Base-by-base conservation (phyloP, 805 yeast genomes). In the Cyberlindnera lachancei region DNA sequence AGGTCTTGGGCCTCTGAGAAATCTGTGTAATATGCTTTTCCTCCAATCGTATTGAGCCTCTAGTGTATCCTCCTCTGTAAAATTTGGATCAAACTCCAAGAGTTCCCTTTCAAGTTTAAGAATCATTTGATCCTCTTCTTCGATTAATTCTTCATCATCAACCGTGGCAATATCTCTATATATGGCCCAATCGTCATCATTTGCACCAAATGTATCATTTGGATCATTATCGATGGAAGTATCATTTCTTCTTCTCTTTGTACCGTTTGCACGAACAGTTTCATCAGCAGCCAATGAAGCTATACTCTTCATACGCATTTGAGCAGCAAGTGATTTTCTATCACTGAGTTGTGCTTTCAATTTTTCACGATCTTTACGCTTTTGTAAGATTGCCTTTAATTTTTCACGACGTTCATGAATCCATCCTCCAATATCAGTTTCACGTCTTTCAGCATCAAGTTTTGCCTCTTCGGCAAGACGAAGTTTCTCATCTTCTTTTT, bases 141-240 rank as follows among this genome's bases (percentile, higher is more conserved):
- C 95, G 40, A 83, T 79, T 21, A 73, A 73, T 45, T 86, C 95
- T 37, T 80, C 87, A 44, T 87, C 84, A 17, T 78, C 79, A 13
- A 68, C 79, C 41, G 71, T 74, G 14, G 85, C 73, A 35, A 87
- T 81, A 50, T 85, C 92, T 46, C 92, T 71, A 53, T 90, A 90
- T 13, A 86, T 78, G 15, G 81, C 75, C 96, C 96, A 90, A 56
- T 92, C 98, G 35, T 83, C 95, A 52, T 90, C 97, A 49, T 86
- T 78, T 3, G 95, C 88, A 35, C 96, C 97, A 58, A 90, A 88
- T 0, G 88, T 84, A 57, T 90, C 97, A 47, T 77, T 85, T 12
- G 94, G 94, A 54, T 86, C 96, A 44, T 84, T 85, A 49, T 85
- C 95, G 21, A 83, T 79, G 7, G 29, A 19, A 1, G 78, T 73